These are phyloP conservation scores for Yamadazyma spencermartinsiae DNA, from an alignment of 1,139 yeast genomes.

Conservation along the genomic window DNA sequence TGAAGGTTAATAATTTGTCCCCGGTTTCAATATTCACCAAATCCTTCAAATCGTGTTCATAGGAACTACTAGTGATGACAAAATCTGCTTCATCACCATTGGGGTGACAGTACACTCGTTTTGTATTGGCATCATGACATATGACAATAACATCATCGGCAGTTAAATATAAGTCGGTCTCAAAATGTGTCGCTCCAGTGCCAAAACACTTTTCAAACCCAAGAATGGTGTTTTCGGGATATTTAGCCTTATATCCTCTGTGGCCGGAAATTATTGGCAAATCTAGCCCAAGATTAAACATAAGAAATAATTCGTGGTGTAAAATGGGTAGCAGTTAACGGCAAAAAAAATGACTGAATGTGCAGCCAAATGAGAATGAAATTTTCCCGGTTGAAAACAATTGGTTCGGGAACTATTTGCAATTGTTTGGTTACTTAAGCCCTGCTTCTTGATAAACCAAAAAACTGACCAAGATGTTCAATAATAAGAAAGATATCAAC, in stretches of 20 bases:
- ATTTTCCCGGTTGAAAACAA: neutral
- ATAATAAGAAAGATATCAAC: too few species aligned
- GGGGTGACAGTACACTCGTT: constrained; percentile 57
- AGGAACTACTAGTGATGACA: constrained; percentile 41
- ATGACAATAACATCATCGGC: constrained; percentile 72
- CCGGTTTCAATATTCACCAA: constrained; percentile 57
- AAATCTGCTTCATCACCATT: constrained; percentile 41
- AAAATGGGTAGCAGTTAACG: neutral
- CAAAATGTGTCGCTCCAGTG: constrained; percentile 71
- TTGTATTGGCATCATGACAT: constrained; percentile 68
- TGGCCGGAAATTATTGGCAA: constrained; percentile 44
- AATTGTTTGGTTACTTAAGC: too few species aligned
- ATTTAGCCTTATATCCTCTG: constrained; percentile 57
- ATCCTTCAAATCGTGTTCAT: constrained; percentile 41
- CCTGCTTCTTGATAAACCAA: too few species aligned
- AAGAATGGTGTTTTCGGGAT: constrained; percentile 75
- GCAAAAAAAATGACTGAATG: neutral
- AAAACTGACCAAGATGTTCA: too few species aligned
- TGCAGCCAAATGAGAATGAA: neutral
- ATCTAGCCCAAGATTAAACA: constrained; percentile 4
- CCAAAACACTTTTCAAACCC: constrained; percentile 73
- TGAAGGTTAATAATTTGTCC: constrained; percentile 62
- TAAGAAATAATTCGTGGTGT: too few species aligned
- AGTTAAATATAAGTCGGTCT: constrained; percentile 82
- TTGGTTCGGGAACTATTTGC: too few species aligned